Conservation (phyloP, 225 moss, liverwort and hornwort genomes). For the Polytrichum commune region DNA sequence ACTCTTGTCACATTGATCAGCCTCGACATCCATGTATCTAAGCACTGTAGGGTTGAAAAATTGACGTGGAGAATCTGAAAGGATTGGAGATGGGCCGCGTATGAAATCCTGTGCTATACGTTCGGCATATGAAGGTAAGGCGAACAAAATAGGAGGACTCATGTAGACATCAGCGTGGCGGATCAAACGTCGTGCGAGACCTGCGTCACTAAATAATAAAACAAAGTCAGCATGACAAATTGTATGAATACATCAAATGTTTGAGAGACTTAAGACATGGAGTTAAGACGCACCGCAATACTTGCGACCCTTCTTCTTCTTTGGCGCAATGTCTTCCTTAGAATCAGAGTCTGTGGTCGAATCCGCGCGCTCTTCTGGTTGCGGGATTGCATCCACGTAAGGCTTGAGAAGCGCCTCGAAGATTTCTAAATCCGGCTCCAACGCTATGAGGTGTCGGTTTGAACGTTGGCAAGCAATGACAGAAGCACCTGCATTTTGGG, state of each 20-base stretch:
- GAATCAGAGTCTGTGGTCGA: neutral
- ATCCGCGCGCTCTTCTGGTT: slow-evolving; percentile 1
- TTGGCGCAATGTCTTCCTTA: neutral
- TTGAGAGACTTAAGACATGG: neutral
- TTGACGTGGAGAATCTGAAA: no score
- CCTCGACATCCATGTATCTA: no score
- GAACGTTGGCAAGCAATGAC: neutral
- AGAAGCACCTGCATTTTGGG: neutral
- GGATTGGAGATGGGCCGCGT: no score
- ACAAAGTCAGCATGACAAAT: slow-evolving; percentile 1
- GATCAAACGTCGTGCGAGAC: no score
- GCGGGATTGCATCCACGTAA: neutral
- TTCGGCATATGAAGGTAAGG: no score
- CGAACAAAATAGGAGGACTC: no score
- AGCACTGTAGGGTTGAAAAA: no score
- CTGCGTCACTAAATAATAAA: neutral
- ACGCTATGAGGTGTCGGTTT: neutral
- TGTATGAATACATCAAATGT: neutral
- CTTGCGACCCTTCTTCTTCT: slow-evolving; percentile 1
- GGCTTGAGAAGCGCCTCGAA: neutral
- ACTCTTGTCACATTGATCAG: no score
- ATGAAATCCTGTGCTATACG: no score
- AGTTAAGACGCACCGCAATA: slow-evolving; percentile 1
- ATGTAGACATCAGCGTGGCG: no score
- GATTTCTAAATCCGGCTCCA: neutral